phyloP scores from a whole-genome alignment of 495 filamentous ascomycete genomes.

The Pseudomonodictys pantanalensis region DNA sequence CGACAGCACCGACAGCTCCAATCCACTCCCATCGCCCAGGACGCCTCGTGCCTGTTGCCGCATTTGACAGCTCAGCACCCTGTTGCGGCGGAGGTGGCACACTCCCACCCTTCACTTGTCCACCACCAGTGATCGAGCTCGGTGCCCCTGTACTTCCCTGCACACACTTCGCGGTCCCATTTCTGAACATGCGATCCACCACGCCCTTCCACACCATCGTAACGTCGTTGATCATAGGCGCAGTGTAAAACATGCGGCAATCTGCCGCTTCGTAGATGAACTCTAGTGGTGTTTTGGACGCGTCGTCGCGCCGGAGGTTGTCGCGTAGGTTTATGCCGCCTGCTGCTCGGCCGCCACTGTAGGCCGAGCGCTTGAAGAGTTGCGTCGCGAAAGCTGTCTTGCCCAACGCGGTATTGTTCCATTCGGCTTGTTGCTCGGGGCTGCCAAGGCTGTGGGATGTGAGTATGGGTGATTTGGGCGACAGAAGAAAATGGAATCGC shows the following conservation, averaged over 20 bases:
- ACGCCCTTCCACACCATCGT: slow-evolving; percentile 27
- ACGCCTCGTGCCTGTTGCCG: not conserved
- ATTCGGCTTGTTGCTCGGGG: slow-evolving; percentile 13
- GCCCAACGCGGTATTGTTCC: slow-evolving; percentile 25
- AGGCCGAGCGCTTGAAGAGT: slow-evolving; percentile 20
- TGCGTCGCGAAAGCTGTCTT: slow-evolving; percentile 24
- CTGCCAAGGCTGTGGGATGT: slow-evolving; percentile 4
- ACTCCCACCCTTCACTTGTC: slow-evolving; percentile 13
- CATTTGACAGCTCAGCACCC: not conserved
- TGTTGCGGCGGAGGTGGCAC: slow-evolving; percentile 3
- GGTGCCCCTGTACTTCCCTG: slow-evolving; percentile 17
- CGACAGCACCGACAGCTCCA: not conserved
- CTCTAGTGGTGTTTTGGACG: slow-evolving; percentile 26
- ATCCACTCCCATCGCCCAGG: not conserved
- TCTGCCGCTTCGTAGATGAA: slow-evolving; percentile 34
- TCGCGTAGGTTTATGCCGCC: slow-evolving; percentile 28
- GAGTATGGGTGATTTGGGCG: not conserved
- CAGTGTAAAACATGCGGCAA: slow-evolving; percentile 29
- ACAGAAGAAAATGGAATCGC: not conserved
- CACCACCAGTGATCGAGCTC: slow-evolving; percentile 15
- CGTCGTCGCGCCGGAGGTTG: slow-evolving; percentile 19
- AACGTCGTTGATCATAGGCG: slow-evolving; percentile 21
- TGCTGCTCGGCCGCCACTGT: not conserved
- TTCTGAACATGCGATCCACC: slow-evolving; percentile 23
- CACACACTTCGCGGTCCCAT: slow-evolving; percentile 10